These are phyloP conservation scores for Phialophora expanda DNA, from an alignment of 2,329 filamentous ascomycete species.

Conservation along the genomic window DNA sequence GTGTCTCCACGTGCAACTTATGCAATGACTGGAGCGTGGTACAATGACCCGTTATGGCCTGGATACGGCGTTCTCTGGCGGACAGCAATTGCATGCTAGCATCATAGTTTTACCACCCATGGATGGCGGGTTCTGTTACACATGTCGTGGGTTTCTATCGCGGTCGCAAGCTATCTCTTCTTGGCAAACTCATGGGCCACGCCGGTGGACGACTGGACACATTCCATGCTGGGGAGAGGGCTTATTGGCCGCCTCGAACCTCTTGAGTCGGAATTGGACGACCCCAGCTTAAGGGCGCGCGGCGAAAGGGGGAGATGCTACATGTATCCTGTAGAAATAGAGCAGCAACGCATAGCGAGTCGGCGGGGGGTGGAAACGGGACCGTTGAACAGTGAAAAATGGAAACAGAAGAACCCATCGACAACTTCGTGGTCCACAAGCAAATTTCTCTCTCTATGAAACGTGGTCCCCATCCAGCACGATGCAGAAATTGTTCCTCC, in stretches of 20 bases:
- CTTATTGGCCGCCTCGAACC: not conserved
- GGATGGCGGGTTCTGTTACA: slow-evolving; percentile 13
- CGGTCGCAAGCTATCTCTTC: slow-evolving; percentile 14
- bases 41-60: slow-evolving; percentile 20
- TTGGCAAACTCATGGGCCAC: slow-evolving; percentile 13
- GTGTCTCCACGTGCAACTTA: slow-evolving; percentile 7
- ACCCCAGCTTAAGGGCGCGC: not conserved
- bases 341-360: slow-evolving; percentile 2
- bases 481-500: slow-evolving; percentile 90
- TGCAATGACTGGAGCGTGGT: slow-evolving; percentile 12
- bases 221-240: not conserved
- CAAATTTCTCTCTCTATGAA: not conserved
- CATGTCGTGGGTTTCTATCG: not conserved
- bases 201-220: slow-evolving; percentile 4
- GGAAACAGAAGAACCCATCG: slow-evolving; percentile 14
- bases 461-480: slow-evolving; percentile 55
- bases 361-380: not conserved
- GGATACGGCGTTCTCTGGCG: slow-evolving; percentile 29
- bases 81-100: slow-evolving; percentile 12
- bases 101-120: slow-evolving; percentile 10
- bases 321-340: slow-evolving; percentile 6
- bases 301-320: not conserved
- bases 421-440: not conserved
- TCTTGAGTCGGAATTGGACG: not conserved
- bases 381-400: slow-evolving; percentile 3